These are phyloP conservation scores for Hanseniaspora gamundiae DNA, from an alignment of 1,139 yeast genomes.

Conservation along the genomic window DNA sequence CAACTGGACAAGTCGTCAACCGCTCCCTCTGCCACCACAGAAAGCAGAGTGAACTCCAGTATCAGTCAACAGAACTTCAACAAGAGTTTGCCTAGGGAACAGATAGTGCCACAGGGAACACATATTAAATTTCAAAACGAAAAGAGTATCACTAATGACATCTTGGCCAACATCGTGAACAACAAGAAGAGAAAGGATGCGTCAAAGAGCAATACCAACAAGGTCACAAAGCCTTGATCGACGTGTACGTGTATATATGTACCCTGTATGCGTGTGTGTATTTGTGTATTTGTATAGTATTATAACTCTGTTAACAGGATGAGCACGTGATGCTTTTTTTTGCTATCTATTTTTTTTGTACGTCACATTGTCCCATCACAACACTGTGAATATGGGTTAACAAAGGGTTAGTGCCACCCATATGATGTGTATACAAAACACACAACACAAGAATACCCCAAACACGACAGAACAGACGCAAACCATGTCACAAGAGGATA, in stretches of 20 bases:
- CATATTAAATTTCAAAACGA: neutral
- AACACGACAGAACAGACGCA: neutral
- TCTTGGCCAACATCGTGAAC: neutral
- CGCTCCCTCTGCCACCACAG: too few relatives aligned
- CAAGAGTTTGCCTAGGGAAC: neutral
- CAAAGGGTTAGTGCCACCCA: too few relatives aligned
- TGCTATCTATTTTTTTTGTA: too few relatives aligned
- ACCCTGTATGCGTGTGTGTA: too few relatives aligned
- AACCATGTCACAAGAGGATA: constrained; percentile 37
- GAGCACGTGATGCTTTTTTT: too few relatives aligned
- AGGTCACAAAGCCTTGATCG: too few relatives aligned
- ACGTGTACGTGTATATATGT: too few relatives aligned
- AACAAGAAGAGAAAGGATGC: neutral
- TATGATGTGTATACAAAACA: too few relatives aligned
- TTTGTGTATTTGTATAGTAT: too few relatives aligned
- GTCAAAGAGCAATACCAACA: neutral
- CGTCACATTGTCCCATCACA: too few relatives aligned
- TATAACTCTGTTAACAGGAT: too few relatives aligned
- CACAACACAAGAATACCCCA: neutral
- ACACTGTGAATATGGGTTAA: too few relatives aligned
- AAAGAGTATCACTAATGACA: neutral
- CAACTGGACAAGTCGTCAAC: constrained; percentile 30
- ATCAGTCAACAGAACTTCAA: neutral
- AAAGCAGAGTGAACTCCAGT: neutral
- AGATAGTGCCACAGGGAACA: neutral